Base-by-base conservation (phyloP, 345 rosid genomes). In the Euphorbia lathyris region DNA sequence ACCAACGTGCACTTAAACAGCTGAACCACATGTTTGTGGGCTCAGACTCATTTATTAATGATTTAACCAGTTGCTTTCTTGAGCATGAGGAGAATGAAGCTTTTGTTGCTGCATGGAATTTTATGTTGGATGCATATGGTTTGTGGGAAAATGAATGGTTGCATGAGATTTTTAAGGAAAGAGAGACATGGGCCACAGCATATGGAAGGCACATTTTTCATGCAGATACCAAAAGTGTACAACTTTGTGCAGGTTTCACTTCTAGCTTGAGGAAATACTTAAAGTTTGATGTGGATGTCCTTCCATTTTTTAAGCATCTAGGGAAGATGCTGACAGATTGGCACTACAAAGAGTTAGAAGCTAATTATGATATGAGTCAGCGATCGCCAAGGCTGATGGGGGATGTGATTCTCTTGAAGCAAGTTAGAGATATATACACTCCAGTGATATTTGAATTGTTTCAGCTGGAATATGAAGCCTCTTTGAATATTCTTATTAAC, bases 141-240 rank as follows among this genome's bases (percentile, higher is more conserved):
- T 70, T 76, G 7, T 42, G 74, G 80, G 78, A 71, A 42, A 72
- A 76, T 70, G 72, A 76, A 63, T 76, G 72, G 69, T 60, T 75
- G 78, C 63, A 50, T 13, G 60, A 67, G 67, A 69, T 63, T 17
- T 77, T 78, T 64, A 63, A 72, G 63, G 76, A 62, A 36, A 76
- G 76, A 65, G 81, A 82, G 74, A 69, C 76, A 59, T 79, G 82
- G 85, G 75, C 82, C 16, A 45, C 71, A 64, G 67, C 76, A 47
- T 76, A 76, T 74, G 71, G 50, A 66, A 66, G 78, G 72, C 73
- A 78, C 38, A 66, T 75, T 47, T 81, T 78, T 72, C 69, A 60
- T 34, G 84, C 82, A 5, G 82, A 75, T 43, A 42, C 75, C 27
- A 69, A 34, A 38, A 27, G 67, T 38, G 51, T 64, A 9, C 80